Evolutionary conservation across 495 filamentous ascomycete genomes (phyloP).

Genomic region (Tetracladium setigerum): DNA sequence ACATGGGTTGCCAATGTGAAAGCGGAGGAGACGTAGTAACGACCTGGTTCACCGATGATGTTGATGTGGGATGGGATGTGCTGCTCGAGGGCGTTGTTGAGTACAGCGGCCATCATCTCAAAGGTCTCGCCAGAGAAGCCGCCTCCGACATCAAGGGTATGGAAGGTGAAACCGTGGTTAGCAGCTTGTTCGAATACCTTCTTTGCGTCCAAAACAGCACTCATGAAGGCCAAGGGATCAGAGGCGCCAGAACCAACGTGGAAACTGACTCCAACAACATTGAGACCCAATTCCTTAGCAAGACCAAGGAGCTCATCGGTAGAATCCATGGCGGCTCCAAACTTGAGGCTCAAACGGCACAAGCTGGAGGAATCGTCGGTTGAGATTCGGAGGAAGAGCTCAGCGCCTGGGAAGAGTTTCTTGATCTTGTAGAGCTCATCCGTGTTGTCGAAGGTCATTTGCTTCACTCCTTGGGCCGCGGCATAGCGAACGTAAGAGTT

Average conservation of each 20-base stretch:
- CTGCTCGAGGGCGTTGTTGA: slow-evolving; percentile 71
- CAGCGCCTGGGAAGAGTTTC: slow-evolving; percentile 76
- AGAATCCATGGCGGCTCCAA: slow-evolving; percentile 80
- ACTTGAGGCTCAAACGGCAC: slow-evolving; percentile 93
- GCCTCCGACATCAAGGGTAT: slow-evolving; percentile 89
- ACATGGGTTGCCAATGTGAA: slow-evolving; percentile 91
- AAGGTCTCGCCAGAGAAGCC: slow-evolving; percentile 87
- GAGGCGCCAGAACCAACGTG: slow-evolving; percentile 95
- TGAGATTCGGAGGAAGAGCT: slow-evolving; percentile 86
- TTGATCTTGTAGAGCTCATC: slow-evolving; percentile 98
- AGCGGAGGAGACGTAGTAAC: slow-evolving; percentile 88
- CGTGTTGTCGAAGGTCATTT: slow-evolving; percentile 98
- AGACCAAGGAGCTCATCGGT: slow-evolving; percentile 71
- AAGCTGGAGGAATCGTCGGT: slow-evolving; percentile 94
- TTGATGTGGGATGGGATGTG: slow-evolving; percentile 81
- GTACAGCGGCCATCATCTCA: slow-evolving; percentile 77
- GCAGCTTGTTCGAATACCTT: slow-evolving; percentile 83
- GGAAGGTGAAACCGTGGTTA: slow-evolving; percentile 67
- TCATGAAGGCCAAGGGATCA: slow-evolving; percentile 79
- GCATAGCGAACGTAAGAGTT: slow-evolving; percentile 94
- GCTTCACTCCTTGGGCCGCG: slow-evolving; percentile 73
- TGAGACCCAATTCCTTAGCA: slow-evolving; percentile 82
- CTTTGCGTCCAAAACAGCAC: slow-evolving; percentile 83
- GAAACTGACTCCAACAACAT: slow-evolving; percentile 94
- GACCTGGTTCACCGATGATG: slow-evolving; percentile 92